A percentile compares a stretch with the other conserved stretches of the same genome.
These are phyloP conservation scores for Talaromyces wortmannii DNA, from an alignment of 495 filamentous ascomycete species.

Conservation along the genomic window DNA sequence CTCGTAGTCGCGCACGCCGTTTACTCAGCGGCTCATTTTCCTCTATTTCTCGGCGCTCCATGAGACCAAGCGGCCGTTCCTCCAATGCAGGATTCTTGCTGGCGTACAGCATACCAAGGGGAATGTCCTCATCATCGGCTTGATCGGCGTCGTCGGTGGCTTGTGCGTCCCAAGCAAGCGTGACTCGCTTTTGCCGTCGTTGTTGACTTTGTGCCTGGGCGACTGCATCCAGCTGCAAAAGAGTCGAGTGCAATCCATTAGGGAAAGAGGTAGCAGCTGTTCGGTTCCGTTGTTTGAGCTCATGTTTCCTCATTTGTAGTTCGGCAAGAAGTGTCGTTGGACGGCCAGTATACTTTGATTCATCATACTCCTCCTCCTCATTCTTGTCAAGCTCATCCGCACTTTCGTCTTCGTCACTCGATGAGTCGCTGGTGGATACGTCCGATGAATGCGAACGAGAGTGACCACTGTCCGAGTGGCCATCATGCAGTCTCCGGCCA, in stretches of 20 bases:
- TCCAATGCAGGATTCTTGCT: constrained; percentile 48
- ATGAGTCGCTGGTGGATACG: constrained; percentile 9
- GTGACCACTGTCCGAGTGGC: not conserved
- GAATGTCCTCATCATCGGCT: constrained; percentile 68
- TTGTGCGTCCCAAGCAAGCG: constrained; percentile 85
- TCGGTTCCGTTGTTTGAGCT: constrained; percentile 68
- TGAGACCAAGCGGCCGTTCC: constrained; percentile 70
- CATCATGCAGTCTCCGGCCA: not conserved
- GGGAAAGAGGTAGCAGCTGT: constrained; percentile 60
- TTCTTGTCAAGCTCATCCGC: constrained; percentile 19
- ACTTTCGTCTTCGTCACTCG: constrained; percentile 4
- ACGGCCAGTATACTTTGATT: constrained; percentile 50
- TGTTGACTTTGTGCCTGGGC: constrained; percentile 77
- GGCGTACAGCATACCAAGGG: constrained; percentile 73
- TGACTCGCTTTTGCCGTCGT: constrained; percentile 65
- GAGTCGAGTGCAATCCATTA: constrained; percentile 77
- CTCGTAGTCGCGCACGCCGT: constrained; percentile 71
- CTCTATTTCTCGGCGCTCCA: constrained; percentile 79
- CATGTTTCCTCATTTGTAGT: constrained; percentile 79
- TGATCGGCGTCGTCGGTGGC: constrained; percentile 27
- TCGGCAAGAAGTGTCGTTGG: constrained; percentile 92
- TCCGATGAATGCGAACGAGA: constrained; percentile 9
- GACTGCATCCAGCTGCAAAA: constrained; percentile 86
- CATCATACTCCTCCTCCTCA: constrained; percentile 31
- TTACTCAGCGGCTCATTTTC: constrained; percentile 84